These are phyloP conservation scores for Linnemannia exigua DNA, from an alignment of 192 early-diverging fungal species.

Conservation along the genomic window DNA sequence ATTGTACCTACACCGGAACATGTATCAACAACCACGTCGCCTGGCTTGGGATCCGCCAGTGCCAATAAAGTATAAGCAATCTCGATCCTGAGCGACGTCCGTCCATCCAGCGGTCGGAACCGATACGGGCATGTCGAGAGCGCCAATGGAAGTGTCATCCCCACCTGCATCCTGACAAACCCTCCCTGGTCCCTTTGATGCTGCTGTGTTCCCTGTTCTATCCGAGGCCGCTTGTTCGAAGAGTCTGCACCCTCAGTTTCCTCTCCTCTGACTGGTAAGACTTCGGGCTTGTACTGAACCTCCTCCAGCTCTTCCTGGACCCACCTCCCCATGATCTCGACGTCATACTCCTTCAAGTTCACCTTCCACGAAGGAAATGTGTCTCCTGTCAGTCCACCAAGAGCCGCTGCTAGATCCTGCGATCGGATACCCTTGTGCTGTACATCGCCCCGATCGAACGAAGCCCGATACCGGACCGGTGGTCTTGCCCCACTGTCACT, in stretches of 20 bases:
- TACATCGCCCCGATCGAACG: slow-evolving; percentile 46
- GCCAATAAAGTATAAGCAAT: slow-evolving; percentile 58
- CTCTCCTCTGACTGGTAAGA: not conserved
- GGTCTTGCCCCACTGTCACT: not conserved
- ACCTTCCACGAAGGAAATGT: slow-evolving; percentile 57
- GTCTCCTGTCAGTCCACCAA: slow-evolving; percentile 33
- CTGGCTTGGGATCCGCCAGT: slow-evolving; percentile 51
- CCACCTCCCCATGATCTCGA: slow-evolving; percentile 54
- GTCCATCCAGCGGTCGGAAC: slow-evolving; percentile 53
- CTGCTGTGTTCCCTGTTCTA: not conserved
- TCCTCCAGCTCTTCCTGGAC: slow-evolving; percentile 17
- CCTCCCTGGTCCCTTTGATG: not conserved
- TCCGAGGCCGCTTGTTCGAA: not conserved
- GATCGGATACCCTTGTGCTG: slow-evolving; percentile 50
- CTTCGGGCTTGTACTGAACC: not conserved
- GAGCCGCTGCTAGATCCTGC: slow-evolving; percentile 42
- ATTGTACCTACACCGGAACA: slow-evolving; percentile 63
- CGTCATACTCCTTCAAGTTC: slow-evolving; percentile 58
- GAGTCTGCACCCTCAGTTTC: not conserved
- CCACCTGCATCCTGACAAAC: slow-evolving; percentile 26
- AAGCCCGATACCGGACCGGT: slow-evolving; percentile 28
- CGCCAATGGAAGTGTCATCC: slow-evolving; percentile 33
- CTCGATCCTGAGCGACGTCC: slow-evolving; percentile 59
- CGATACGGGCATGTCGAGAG: slow-evolving; percentile 51
- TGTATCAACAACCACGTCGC: slow-evolving; percentile 59